Evolutionary conservation across 129 eudicot species (phyloP).

Genomic region (Heracleum sosnowskyi): DNA sequence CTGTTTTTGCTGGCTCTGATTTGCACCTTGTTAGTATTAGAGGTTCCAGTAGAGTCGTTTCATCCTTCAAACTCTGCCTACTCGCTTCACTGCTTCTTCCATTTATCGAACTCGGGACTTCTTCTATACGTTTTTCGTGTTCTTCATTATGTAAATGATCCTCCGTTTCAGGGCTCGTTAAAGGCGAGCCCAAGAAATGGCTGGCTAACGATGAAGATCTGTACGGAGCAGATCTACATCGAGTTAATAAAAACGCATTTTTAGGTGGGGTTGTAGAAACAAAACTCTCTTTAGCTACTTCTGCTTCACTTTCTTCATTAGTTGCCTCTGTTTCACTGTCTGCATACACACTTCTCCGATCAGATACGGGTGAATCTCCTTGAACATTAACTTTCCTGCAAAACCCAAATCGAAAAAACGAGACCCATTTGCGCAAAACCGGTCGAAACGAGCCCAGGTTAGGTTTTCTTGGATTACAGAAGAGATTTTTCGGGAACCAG

Average conservation of each 20-base stretch:
- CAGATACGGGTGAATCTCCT: constrained; percentile 16
- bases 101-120: background rate
- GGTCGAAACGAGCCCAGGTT: constrained; percentile 18
- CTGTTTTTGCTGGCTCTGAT: constrained; percentile 76
- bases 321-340: constrained; percentile 3
- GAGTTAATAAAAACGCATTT: constrained; percentile 55
- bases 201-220: constrained; percentile 56
- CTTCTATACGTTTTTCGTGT: background rate
- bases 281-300: constrained; percentile 5
- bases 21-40: constrained; percentile 54
- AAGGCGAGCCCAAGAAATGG: constrained; percentile 41
- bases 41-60: constrained; percentile 27
- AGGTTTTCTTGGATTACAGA: constrained; percentile 8
- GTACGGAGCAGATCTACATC: constrained; percentile 83
- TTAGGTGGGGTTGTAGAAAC: constrained; percentile 30
- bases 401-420: constrained; percentile 29
- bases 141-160: background rate
- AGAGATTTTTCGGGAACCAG: constrained; percentile 14
- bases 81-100: constrained; percentile 7
- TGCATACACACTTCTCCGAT: constrained; percentile 5
- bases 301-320: background rate
- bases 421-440: constrained; percentile 18
- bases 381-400: constrained; percentile 20
- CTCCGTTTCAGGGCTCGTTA: constrained; percentile 5
- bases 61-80: constrained; percentile 16